These are phyloP conservation scores for Neurospora tetraspora DNA, from an alignment of 495 filamentous ascomycete genomes.

Conservation along the genomic window DNA sequence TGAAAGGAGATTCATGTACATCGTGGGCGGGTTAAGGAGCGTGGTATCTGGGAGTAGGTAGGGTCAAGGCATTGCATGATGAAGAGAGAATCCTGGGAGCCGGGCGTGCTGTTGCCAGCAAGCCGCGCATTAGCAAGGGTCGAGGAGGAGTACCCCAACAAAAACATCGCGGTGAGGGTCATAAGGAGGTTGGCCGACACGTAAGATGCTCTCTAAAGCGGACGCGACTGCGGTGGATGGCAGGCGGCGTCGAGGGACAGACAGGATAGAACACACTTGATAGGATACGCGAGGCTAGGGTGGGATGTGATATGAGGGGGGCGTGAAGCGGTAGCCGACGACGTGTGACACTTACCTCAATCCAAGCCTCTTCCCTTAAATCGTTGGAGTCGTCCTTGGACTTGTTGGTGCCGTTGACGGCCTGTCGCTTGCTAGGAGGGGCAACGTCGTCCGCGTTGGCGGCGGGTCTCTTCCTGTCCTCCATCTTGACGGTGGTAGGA, in stretches of 20 bases:
- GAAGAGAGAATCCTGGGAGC: constrained; percentile 17
- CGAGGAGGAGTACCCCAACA: constrained; percentile 23
- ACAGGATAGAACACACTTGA: constrained; percentile 1
- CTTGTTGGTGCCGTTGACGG: constrained; percentile 65
- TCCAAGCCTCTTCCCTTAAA: constrained; percentile 65
- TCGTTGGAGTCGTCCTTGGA: constrained; percentile 62
- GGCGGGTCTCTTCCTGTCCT: constrained; percentile 90
- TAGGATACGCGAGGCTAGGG: background rate
- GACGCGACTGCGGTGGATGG: constrained; percentile 6
- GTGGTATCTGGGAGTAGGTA: constrained; percentile 9
- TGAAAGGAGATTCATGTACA: constrained; percentile 16
- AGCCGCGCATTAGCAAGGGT: constrained; percentile 40
- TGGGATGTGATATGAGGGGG: constrained; percentile 5
- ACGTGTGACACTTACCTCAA: constrained; percentile 63
- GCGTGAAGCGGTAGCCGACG: constrained; percentile 4
- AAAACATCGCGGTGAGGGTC: constrained; percentile 13
- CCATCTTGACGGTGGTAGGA: constrained; percentile 75
- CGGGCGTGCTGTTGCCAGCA: constrained; percentile 33
- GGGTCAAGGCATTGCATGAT: constrained; percentile 13
- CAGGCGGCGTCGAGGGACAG: constrained; percentile 2
- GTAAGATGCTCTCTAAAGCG: background rate
- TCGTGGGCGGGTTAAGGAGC: constrained; percentile 16
- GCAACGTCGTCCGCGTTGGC: constrained; percentile 65
- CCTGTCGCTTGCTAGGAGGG: constrained; percentile 79
- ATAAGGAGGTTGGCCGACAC: constrained; percentile 11